Evolutionary conservation across 306 rosid species (phyloP).

Genomic region (Alnus rubra): DNA sequence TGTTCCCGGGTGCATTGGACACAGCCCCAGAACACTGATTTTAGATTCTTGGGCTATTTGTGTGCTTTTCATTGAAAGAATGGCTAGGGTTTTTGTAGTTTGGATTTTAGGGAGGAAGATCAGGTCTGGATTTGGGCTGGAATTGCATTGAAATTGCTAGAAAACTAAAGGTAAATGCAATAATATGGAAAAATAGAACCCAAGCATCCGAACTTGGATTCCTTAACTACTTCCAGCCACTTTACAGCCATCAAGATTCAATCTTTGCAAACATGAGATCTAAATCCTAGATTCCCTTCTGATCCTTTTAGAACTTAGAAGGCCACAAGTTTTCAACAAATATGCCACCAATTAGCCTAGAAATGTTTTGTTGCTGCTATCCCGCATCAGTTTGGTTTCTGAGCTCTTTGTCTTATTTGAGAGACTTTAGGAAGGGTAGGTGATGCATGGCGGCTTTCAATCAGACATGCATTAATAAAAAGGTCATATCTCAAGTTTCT

Average conservation of each 20-base stretch:
- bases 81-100: not conserved
- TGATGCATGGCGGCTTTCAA: not conserved
- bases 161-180: not conserved
- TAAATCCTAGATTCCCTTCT: not conserved
- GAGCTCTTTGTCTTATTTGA: not conserved
- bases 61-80: not conserved
- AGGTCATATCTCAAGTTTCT: too few species aligned
- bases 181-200: not conserved
- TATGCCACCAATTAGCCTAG: not conserved
- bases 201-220: not conserved
- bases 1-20: not conserved
- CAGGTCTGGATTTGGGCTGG: not conserved
- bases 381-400: not conserved
- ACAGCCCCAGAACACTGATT: not conserved
- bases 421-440: not conserved
- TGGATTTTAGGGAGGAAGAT: not conserved
- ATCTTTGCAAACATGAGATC: not conserved
- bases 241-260: not conserved
- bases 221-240: not conserved
- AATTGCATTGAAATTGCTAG: not conserved
- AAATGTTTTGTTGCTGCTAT: not conserved
- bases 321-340: not conserved
- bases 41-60: not conserved
- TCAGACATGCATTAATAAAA: too few species aligned
- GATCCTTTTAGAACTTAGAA: not conserved